Evolutionary conservation across 257 asterid genomes (phyloP), one percentile per base, ranked within the genome.

Genomic region (Linderniella brevidens): DNA sequence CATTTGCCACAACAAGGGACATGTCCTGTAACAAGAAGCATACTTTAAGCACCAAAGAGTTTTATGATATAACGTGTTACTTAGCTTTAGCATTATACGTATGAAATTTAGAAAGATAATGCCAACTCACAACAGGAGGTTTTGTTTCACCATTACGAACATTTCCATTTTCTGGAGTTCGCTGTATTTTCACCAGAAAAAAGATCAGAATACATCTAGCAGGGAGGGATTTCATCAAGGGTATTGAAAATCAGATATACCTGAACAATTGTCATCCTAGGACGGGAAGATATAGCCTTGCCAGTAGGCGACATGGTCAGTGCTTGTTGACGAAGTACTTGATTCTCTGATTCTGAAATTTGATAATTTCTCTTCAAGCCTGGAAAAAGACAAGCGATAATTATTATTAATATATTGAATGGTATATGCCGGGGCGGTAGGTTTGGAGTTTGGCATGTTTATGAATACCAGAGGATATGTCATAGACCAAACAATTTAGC

Each of bases 251-350:
- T 46, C 11, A 11, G 12, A 16, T 19, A 9, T 11, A 90, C 98
- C 85, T 68, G 92, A 61, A 90, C 48, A 46, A 90, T 68, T 56
- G 87, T 71, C 17, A 58, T 78, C 72, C 78, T 90, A 20, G 87
- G 76, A 47, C 94, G 75, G 53, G 92, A 61, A 69, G 98, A 68
- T 54, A 70, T 37, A 57, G 92, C 37, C 69, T 70, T 83, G 57
- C 93, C 93, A n/a, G 92, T 80, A 15, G 98, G 96, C 44, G 98
- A 90, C 94, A 90, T 76, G 51, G 92, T 73, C 62, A 90, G 68
- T 56, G 98, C 94, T 71, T 81, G 96, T 63, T 90, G 96, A 65
- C 98, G 93, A 61, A 90, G 86, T 44, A 90, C 87, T 81, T 90
- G 98, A 64, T 81, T 90, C 71, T 90, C 98, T 12, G 98, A 90